A percentile compares a stretch with the other conserved stretches of the same genome.
These are phyloP conservation scores for Didymellaceae sp. DNA, from an alignment of 2,329 filamentous ascomycete species.

Conservation along the genomic window DNA sequence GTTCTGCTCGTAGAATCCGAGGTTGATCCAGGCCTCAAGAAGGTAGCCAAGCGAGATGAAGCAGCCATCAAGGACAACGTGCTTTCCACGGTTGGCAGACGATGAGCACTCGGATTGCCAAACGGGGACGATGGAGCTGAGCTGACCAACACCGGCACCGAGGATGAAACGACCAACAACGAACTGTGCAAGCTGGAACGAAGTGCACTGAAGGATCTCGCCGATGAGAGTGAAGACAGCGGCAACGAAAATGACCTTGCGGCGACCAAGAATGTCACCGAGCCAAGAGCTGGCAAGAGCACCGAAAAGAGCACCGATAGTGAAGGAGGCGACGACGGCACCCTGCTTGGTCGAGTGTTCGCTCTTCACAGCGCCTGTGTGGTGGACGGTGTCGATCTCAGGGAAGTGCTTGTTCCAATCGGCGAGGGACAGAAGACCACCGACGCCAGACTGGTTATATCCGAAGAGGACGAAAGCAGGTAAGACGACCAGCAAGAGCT, in stretches of 20 bases:
- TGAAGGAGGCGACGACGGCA: conserved; percentile 54
- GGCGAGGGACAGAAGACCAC: conserved; percentile 53
- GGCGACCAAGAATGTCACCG: conserved; percentile 55
- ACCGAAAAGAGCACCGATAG: conserved; percentile 56
- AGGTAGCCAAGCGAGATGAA: conserved; percentile 56
- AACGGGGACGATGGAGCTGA: conserved; percentile 55
- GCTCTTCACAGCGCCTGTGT: conserved; percentile 51
- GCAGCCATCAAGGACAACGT: conserved; percentile 54
- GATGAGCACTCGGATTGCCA: conserved; percentile 55
- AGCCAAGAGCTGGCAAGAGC: conserved; percentile 54
- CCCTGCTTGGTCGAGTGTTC: conserved; percentile 56
- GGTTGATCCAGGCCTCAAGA: conserved; percentile 57
- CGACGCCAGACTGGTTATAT: conserved; percentile 61
- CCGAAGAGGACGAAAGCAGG: conserved; percentile 58
- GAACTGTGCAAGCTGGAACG: conserved; percentile 56
- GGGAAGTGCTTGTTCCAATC: conserved; percentile 56
- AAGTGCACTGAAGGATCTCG: conserved; percentile 52
- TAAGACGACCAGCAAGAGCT: conserved; percentile 48
- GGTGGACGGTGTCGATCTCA: conserved; percentile 56
- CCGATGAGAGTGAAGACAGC: conserved; percentile 53
- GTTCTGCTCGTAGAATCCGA: conserved; percentile 64
- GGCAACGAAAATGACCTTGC: conserved; percentile 53
- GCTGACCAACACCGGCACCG: conserved; percentile 53
- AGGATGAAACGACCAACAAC: conserved; percentile 55
- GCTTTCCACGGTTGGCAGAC: conserved; percentile 49